A percentile compares a stretch with the other conserved stretches of the same genome.
These are phyloP conservation scores for Starmerella apicola DNA, from an alignment of 805 yeast genomes.

Conservation along the genomic window DNA sequence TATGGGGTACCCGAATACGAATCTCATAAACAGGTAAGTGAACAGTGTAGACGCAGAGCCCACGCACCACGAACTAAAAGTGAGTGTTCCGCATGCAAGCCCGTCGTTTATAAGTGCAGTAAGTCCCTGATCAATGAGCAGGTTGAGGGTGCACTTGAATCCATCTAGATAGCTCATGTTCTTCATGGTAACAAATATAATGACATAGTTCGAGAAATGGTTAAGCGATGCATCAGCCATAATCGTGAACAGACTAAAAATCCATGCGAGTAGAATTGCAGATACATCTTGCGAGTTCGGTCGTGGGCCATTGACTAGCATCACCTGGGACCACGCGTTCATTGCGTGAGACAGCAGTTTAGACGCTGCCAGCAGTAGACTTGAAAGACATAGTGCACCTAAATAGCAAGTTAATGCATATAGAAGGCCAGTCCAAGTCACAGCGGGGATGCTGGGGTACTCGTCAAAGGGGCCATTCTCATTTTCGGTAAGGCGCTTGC, in stretches of 20 bases:
- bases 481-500: slow-evolving; percentile 21
- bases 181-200: slow-evolving; percentile 73
- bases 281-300: slow-evolving; percentile 10
- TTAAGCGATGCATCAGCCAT: slow-evolving; percentile 66
- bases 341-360: slow-evolving; percentile 35
- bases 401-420: slow-evolving; percentile 76
- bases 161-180: slow-evolving; percentile 66
- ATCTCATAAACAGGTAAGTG: slow-evolving; percentile 51
- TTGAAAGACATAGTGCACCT: slow-evolving; percentile 84
- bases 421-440: slow-evolving; percentile 31
- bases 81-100: slow-evolving; percentile 62
- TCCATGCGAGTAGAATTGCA: slow-evolving; percentile 17
- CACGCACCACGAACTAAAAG: slow-evolving; percentile 61
- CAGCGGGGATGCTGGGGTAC: slow-evolving; percentile 4
- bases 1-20: slow-evolving; percentile 55
- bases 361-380: slow-evolving; percentile 56
- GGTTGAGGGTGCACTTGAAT: slow-evolving; percentile 71
- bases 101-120: slow-evolving; percentile 79
- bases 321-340: slow-evolving; percentile 13
- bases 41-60: slow-evolving; percentile 54
- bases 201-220: slow-evolving; percentile 85
- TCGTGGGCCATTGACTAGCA: slow-evolving; percentile 11
- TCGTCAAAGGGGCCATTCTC: slow-evolving; percentile 34
- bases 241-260: slow-evolving; percentile 33
- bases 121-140: slow-evolving; percentile 66